Evolutionary conservation across 768 basidiomycete genomes (phyloP), one percentile per base, ranked within the genome.

Genomic region (Hygrophoropsis aurantiaca): DNA sequence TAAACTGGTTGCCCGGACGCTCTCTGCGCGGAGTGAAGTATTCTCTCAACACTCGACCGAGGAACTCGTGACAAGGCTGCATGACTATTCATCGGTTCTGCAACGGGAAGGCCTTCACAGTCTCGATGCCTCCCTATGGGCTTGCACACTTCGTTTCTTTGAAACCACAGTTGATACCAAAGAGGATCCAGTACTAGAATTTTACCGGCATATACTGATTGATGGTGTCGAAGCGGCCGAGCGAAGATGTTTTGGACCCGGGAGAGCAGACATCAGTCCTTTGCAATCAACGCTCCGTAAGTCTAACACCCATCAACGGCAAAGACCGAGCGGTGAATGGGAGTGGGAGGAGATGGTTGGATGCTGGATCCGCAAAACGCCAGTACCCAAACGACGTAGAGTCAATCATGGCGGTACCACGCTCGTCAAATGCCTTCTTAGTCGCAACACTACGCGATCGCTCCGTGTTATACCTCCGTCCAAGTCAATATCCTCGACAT

Each of bases 121-220:
- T 6, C 66, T 78, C 15, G 77, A 80, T 43, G 77, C 78, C 8
- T 77, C 78, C 8, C 54, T 82, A 19, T 82, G 77, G 74, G 69
- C 72, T 13, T 78, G 75, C 45, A 73, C 73, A 5, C 73, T 81
- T 19, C 67, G 62, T 32, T 67, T 74, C 47, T 64, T 80, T 44
- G 80, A 82, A 49, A 57, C 61, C 34, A 56, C 55, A 23, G 46
- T 65, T 34, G 47, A 55, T 18, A 47, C 43, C 24, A 40, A 57
- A 27, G 57, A 60, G 44, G 58, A 58, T 41, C 35, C 53, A 11
- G 58, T 62, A 33, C 51, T 73, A 38, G 61, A 64, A 43, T 52
- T 54, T 24, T 70, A 73, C 51, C 70, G 71, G n/a, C 59, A 58
- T 24, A 56, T 68, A 40, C 57, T 81, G 15, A 73, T 81, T 44